These are phyloP conservation scores for Parachaetomium inaequale DNA, from an alignment of 495 filamentous ascomycete genomes.

Conservation along the genomic window DNA sequence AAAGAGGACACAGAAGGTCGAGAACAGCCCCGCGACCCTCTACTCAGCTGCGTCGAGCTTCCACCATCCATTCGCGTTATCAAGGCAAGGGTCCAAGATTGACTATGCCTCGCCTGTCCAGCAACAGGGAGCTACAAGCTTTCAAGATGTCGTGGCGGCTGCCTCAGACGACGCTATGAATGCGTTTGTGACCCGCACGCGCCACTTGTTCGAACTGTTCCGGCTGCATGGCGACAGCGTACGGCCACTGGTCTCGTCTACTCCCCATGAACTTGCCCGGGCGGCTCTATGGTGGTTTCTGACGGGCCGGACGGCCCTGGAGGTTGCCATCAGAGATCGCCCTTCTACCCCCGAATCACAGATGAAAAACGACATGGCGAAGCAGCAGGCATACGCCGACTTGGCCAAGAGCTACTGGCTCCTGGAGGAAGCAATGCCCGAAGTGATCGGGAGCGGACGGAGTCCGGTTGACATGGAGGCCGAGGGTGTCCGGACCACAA, in stretches of 20 bases:
- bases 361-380: constrained; percentile 40
- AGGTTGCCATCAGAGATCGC: constrained; percentile 62
- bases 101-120: constrained; percentile 23
- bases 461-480: constrained; percentile 39
- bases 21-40: constrained; percentile 30
- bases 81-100: constrained; percentile 27
- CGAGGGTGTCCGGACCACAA: constrained; percentile 50
- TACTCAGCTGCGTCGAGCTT: constrained; percentile 28
- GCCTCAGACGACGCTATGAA: constrained; percentile 61
- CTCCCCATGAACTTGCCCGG: constrained; percentile 61
- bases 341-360: constrained; percentile 46
- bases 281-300: constrained; percentile 86
- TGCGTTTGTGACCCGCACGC: constrained; percentile 63
- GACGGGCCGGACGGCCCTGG: constrained; percentile 67
- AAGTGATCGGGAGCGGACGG: constrained; percentile 39
- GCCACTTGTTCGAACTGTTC: constrained; percentile 65
- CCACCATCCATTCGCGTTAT: constrained; percentile 25
- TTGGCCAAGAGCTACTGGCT: constrained; percentile 84
- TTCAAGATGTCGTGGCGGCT: constrained; percentile 38
- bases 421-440: constrained; percentile 59
- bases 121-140: constrained; percentile 19
- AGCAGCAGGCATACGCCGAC: constrained; percentile 70
- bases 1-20: constrained; percentile 17
- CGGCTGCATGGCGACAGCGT: constrained; percentile 65
- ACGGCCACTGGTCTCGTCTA: constrained; percentile 57